Base-by-base conservation (phyloP, 2,329 filamentous ascomycete species). In the Pseudogymnoascus sp. region DNA sequence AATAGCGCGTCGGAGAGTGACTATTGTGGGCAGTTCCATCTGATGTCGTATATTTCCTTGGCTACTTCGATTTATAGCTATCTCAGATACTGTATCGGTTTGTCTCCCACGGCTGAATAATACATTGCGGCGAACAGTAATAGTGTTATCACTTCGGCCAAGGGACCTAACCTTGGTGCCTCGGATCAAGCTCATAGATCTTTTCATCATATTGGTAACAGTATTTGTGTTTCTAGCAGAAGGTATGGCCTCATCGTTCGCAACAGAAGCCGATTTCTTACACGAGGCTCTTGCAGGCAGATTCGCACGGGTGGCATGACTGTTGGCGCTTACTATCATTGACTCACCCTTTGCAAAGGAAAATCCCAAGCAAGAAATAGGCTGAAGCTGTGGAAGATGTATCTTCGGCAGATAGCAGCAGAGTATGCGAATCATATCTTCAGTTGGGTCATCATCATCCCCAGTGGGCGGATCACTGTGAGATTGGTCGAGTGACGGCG, bases 51-150 rank as follows among this genome's bases (percentile, higher is more conserved):
- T 33, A n/a, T 33, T 31, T 4, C n/a, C 47, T 31, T 56, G 25
- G 28, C 4, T 31, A 7, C 12, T 56, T 56, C 8, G 25, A 18
- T 56, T 56, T 12, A 18, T 33, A 31, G 25, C n/a, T 1, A n/a
- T 56, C 28, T 31, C 47, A 12, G 47, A 33, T 56, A 33, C 25
- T 14, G 47, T 31, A 11, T 10, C 47, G 12, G 25, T 56, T 18
- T n/a, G 47, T 33, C 47, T 56, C 5, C 47, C 47, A 33, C 25
- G 47, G n/a, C 25, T 33, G 5, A 56, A 56, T 33, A 56, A 56
- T 56, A n/a, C n/a, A 56, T 18, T 56, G 47, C 47, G 47, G 47
- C 47, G 16, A 33, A 56, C 47, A 33, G 47, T 56, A 33, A 56
- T 18, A n/a, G 47, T 56, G 25, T n/a, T 33, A 12, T 56, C n/a